Evolutionary conservation across 2,329 filamentous ascomycete species (phyloP).

Genomic region (Verticillium isaacii): DNA sequence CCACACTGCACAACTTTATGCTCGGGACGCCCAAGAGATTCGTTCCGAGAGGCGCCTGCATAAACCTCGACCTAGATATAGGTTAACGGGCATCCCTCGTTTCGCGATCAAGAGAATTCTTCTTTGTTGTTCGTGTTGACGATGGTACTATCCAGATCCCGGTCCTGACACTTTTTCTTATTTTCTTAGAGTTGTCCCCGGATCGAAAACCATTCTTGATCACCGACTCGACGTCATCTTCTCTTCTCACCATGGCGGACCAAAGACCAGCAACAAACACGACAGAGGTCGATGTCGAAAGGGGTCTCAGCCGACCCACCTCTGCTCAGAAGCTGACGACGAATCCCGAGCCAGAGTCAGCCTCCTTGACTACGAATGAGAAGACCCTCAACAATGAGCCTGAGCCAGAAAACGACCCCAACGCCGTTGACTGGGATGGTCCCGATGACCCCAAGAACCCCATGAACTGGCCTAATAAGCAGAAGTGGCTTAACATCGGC

Average conservation of each 20-base stretch:
- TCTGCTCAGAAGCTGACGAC: not conserved
- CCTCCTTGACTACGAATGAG: not conserved
- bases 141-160: not conserved
- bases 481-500: constrained; percentile 28
- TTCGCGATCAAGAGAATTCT: not conserved
- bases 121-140: not conserved
- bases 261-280: not conserved
- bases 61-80: not conserved
- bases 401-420: constrained; percentile 3
- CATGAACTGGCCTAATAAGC: constrained; percentile 59
- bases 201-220: not conserved
- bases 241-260: not conserved
- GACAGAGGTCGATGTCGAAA: not conserved
- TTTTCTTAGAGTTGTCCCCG: not conserved
- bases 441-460: constrained; percentile 59
- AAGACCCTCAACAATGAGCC: not conserved
- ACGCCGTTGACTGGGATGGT: constrained; percentile 53
- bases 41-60: not conserved
- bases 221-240: not conserved
- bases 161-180: not conserved
- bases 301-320: not conserved
- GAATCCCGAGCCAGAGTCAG: not conserved
- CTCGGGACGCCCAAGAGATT: not conserved
- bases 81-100: not conserved
- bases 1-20: not conserved